Conservation (phyloP, 2,329 filamentous ascomycete genomes). For the Paracorniculantispora psalliotae region DNA sequence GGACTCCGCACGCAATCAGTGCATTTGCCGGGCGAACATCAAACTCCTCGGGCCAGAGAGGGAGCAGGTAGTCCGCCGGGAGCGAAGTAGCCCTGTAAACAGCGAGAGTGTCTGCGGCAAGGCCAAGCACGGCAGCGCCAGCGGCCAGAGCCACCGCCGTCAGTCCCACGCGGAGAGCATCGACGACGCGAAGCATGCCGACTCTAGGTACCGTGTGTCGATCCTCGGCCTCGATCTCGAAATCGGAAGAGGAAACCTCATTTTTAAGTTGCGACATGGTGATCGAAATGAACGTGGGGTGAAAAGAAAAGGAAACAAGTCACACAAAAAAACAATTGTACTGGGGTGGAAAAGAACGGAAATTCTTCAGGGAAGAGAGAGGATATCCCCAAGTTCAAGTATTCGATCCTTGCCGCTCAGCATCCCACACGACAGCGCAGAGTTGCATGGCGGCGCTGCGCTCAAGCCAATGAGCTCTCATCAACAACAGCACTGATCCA, state of each 20-base stretch:
- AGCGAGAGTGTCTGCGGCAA: constrained; percentile 48
- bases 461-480: neutral
- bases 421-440: neutral
- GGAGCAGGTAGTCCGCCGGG: constrained; percentile 41
- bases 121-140: constrained; percentile 48
- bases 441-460: neutral
- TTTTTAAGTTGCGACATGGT: constrained; percentile 33
- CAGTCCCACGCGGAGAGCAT: constrained; percentile 42
- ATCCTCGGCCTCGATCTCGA: constrained; percentile 41
- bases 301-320: no score
- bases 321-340: neutral
- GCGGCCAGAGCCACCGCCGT: constrained; percentile 46
- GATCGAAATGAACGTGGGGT: constrained; percentile 19
- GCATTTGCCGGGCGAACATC: constrained; percentile 53
- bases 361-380: no score
- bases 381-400: constrained; percentile 4
- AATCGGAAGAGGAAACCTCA: constrained; percentile 40
- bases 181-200: constrained; percentile 35
- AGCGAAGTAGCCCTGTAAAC: constrained; percentile 53
- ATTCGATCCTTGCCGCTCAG: constrained; percentile 7
- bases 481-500: neutral
- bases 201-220: constrained; percentile 33
- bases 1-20: constrained; percentile 45
- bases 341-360: neutral
- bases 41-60: constrained; percentile 55